phyloP scores from a whole-genome alignment of 2,329 filamentous ascomycete species.

The Sphaerulina vaccinii region DNA sequence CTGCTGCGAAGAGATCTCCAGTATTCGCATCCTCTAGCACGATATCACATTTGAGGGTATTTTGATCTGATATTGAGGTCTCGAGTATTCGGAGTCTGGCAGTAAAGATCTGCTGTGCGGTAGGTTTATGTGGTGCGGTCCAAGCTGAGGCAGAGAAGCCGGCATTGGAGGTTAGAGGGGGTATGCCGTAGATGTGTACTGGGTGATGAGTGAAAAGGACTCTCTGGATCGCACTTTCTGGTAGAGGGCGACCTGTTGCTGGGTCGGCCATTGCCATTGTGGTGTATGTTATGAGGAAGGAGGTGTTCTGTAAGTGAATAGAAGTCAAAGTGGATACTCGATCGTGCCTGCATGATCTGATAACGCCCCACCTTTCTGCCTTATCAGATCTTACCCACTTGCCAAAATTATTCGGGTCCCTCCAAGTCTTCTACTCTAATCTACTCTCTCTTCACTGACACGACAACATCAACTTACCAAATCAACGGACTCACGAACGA shows the following conservation, averaged over 20 bases:
- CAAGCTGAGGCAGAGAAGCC: constrained; percentile 76
- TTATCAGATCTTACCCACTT: not conserved
- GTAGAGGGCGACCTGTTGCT: constrained; percentile 59
- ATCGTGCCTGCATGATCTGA: constrained; percentile 1
- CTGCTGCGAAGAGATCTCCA: constrained; percentile 78
- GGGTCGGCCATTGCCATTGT: constrained; percentile 59
- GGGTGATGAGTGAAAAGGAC: constrained; percentile 72
- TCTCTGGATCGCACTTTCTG: constrained; percentile 75
- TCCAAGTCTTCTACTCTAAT: too few relatives aligned
- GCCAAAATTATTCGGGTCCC: not conserved
- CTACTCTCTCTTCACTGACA: not conserved
- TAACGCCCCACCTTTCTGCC: constrained; percentile 1
- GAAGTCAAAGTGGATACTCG: not conserved
- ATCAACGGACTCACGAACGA: not conserved
- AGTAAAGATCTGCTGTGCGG: constrained; percentile 76
- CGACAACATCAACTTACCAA: not conserved
- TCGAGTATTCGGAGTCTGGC: constrained; percentile 64
- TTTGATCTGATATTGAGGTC: constrained; percentile 30
- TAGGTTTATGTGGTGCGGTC: constrained; percentile 65
- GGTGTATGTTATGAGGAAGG: not conserved
- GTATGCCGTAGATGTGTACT: constrained; percentile 86
- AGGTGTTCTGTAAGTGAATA: not conserved
- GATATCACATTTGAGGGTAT: constrained; percentile 53
- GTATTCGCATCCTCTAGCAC: constrained; percentile 73
- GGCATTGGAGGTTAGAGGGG: constrained; percentile 72